These are phyloP conservation scores for Coemansia umbellata DNA, from an alignment of 192 early-diverging fungal genomes.

Conservation along the genomic window DNA sequence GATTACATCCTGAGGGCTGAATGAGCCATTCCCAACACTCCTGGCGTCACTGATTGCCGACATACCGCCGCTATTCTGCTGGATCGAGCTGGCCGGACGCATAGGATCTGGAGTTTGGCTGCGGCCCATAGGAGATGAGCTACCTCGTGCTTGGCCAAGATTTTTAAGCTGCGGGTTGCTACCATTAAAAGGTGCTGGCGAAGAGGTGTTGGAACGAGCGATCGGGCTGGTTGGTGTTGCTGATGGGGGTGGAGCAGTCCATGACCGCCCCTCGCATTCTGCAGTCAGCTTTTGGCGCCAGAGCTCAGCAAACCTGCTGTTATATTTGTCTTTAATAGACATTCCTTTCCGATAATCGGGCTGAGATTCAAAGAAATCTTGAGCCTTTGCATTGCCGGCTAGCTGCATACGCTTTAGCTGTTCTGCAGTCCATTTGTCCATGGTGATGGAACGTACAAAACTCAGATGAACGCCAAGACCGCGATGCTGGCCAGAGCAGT, in stretches of 20 bases:
- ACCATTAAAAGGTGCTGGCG: slow-evolving; percentile 13
- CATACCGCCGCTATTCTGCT: neutral
- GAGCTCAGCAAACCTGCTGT: slow-evolving; percentile 74
- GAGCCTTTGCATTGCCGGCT: slow-evolving; percentile 86
- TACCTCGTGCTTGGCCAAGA: slow-evolving; percentile 6
- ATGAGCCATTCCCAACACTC: neutral
- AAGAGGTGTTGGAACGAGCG: slow-evolving; percentile 22
- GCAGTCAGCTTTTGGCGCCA: slow-evolving; percentile 88
- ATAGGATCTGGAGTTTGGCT: slow-evolving; percentile 28
- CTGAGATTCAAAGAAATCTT: slow-evolving; percentile 80
- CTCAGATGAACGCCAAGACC: slow-evolving; percentile 75
- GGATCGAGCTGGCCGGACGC: slow-evolving; percentile 1
- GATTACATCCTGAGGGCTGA: slow-evolving; percentile 55
- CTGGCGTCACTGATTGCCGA: neutral
- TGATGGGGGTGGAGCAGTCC: slow-evolving; percentile 33
- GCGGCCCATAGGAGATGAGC: slow-evolving; percentile 17
- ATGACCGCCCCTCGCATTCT: slow-evolving; percentile 59
- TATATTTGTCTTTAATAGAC: slow-evolving; percentile 84
- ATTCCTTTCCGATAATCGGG: slow-evolving; percentile 71
- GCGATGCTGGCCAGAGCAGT: slow-evolving; percentile 89
- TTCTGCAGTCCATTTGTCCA: slow-evolving; percentile 97
- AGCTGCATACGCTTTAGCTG: slow-evolving; percentile 92
- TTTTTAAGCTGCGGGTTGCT: slow-evolving; percentile 52
- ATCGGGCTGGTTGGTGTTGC: slow-evolving; percentile 19
- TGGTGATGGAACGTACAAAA: slow-evolving; percentile 98